Conservation (phyloP, 805 yeast species). For the Komagataella mondaviorum region DNA sequence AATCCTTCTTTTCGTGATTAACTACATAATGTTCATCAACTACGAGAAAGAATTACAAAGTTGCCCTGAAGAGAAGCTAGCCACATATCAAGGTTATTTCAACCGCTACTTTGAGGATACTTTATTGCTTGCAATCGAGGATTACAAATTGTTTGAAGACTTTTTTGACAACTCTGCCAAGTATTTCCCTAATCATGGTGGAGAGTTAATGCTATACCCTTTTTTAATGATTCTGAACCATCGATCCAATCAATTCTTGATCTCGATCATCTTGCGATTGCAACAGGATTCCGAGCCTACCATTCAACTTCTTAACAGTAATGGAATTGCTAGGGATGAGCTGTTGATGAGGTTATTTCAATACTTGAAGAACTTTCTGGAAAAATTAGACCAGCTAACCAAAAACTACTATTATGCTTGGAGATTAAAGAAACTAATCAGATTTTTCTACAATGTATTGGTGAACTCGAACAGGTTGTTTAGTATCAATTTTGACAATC, state of each 20-base stretch:
- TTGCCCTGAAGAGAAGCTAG: constrained; percentile 11
- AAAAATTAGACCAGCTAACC: constrained; percentile 21
- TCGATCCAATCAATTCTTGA: constrained; percentile 42
- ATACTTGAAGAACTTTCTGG: constrained; percentile 19
- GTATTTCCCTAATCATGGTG: constrained; percentile 20
- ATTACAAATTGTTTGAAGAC: constrained; percentile 19
- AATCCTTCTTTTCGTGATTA: constrained; percentile 34
- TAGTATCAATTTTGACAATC: constrained; percentile 15
- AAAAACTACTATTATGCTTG: constrained; percentile 30
- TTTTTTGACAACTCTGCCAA: constrained; percentile 14
- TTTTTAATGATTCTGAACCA: constrained; percentile 38
- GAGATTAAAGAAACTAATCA: constrained; percentile 27
- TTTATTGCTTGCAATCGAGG: constrained; percentile 21
- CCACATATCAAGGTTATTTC: constrained; percentile 16
- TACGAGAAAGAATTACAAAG: constrained; percentile 15
- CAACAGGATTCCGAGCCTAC: constrained; percentile 21
- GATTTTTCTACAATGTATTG: constrained; percentile 21
- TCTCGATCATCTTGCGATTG: constrained; percentile 37
- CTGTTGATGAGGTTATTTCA: constrained; percentile 18
- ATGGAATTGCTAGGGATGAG: constrained; percentile 20
- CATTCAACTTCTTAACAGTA: constrained; percentile 17
- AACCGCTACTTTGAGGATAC: constrained; percentile 21
- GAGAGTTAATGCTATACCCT: constrained; percentile 35
- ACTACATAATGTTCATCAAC: constrained; percentile 28
- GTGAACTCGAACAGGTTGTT: constrained; percentile 20